Evolutionary conservation across 352 stramenopile genomes (phyloP), one percentile per base, ranked within the genome.

Genomic region (Elongisporangium anandrum): DNA sequence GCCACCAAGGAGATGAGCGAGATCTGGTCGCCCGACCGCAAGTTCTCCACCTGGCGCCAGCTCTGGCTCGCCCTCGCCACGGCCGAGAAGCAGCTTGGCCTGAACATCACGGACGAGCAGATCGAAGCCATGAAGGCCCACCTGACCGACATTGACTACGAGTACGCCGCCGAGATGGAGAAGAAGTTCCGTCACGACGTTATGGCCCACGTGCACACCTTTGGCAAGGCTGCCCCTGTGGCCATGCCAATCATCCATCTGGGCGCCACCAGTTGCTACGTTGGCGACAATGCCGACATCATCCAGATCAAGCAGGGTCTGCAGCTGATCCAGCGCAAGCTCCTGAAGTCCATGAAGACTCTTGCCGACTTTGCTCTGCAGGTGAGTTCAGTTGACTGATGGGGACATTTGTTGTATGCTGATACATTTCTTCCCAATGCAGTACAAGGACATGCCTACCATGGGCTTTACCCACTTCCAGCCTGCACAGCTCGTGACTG

Each of bases 391-490:
- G 9, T 47, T 2, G n/a, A 50, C 13, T 41, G 22, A 61, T 54
- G 7, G 12, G 2, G n/a, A n/a, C n/a, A n/a, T n/a, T 29, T 41
- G 16, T 15, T 2, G n/a, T 26, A 21, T 55, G 52, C 54, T 50
- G 9, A 47, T 13, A 15, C 21, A 34, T 12, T 17, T 58, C 5
- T 26, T 45, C 12, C 2, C 1, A 9, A 39, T 74, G 10, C 70
- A 98, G 77, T 96, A 99, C 77, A 96, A 95, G 65, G 94, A 98
- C 72, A 88, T 99, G 72, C 96, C 97, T 26, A 99, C 97, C 9
- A 94, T 99, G 72, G 97, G 97, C 24, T 99, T 99, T 69, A 99
- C 97, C 39, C 97, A 99, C 80, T 99, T 99, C 76, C 97, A 99
- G 78, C 96, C 97, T 38, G 97, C 97, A 56, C 97, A 99, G 75